A percentile compares a stretch with the other conserved stretches of the same genome.
Evolutionary conservation across 1,284 basidiomycete genomes (phyloP).

Genomic region (Xerocomus cyaneibrunnescens): DNA sequence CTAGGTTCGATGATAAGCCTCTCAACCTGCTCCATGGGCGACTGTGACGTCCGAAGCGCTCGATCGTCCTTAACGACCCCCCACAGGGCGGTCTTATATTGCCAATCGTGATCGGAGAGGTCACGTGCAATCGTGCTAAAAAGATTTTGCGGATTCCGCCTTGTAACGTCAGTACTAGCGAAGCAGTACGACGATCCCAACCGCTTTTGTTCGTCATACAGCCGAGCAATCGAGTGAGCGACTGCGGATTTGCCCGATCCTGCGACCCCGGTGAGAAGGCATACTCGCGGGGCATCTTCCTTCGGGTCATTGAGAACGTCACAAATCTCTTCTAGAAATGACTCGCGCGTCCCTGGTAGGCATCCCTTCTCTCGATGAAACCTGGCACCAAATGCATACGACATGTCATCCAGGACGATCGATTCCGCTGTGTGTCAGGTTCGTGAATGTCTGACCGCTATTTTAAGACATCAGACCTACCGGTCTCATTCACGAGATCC

Average conservation of each 20-base stretch:
- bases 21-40: background rate
- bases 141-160: background rate
- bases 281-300: background rate
- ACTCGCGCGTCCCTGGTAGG: background rate
- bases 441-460: background rate
- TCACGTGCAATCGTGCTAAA: background rate
- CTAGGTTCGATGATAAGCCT: background rate
- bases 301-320: background rate
- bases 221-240: too few species aligned
- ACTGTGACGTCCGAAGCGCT: background rate
- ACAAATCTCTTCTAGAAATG: background rate
- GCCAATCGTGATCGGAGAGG: background rate
- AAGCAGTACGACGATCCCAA: background rate
- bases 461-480: background rate
- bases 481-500: background rate
- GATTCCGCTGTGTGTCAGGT: background rate
- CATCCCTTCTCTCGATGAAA: background rate
- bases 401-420: background rate
- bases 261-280: too few species aligned
- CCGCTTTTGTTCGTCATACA: too few species aligned
- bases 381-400: background rate
- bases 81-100: background rate
- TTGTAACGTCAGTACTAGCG: background rate
- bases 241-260: too few species aligned
- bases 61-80: background rate